Evolutionary conservation across 1,139 yeast genomes (phyloP).

Genomic region (Saccharomycopsis hybrid): DNA sequence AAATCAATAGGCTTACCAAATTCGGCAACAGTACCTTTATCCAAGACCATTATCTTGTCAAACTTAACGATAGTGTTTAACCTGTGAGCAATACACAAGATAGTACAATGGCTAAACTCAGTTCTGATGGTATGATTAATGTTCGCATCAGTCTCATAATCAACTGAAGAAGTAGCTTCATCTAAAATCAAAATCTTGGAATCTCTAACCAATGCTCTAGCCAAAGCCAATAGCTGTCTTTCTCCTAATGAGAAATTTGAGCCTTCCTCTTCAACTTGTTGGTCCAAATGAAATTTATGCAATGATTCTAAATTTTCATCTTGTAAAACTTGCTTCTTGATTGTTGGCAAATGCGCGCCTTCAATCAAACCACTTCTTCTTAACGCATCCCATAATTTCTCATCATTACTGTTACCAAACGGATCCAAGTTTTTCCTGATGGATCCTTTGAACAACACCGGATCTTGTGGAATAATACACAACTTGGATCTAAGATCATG

Average conservation of each 20-base stretch:
- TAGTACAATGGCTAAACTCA: conserved; percentile 62
- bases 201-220: conserved; percentile 70
- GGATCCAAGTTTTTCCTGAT: conserved; percentile 54
- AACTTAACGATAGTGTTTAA: conserved; percentile 60
- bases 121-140: conserved; percentile 58
- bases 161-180: conserved; percentile 82
- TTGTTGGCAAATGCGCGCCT: conserved; percentile 30
- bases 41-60: conserved; percentile 61
- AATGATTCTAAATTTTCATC: conserved; percentile 28
- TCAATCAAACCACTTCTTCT: conserved; percentile 60
- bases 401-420: conserved; percentile 40
- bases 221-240: conserved; percentile 66
- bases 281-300: conserved; percentile 64
- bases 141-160: conserved; percentile 66
- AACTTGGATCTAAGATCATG: conserved; percentile 42
- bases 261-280: conserved; percentile 67
- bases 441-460: conserved; percentile 50
- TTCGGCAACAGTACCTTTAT: conserved; percentile 54
- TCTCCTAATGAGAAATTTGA: conserved; percentile 72
- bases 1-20: conserved; percentile 50
- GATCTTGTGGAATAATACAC: conserved; percentile 60
- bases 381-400: conserved; percentile 44
- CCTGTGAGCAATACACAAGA: conserved; percentile 76
- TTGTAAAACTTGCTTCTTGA: conserved; percentile 27
- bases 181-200: conserved; percentile 64